phyloP scores from a whole-genome alignment of 2,329 filamentous ascomycete species.

The Sporothrix protearum region DNA sequence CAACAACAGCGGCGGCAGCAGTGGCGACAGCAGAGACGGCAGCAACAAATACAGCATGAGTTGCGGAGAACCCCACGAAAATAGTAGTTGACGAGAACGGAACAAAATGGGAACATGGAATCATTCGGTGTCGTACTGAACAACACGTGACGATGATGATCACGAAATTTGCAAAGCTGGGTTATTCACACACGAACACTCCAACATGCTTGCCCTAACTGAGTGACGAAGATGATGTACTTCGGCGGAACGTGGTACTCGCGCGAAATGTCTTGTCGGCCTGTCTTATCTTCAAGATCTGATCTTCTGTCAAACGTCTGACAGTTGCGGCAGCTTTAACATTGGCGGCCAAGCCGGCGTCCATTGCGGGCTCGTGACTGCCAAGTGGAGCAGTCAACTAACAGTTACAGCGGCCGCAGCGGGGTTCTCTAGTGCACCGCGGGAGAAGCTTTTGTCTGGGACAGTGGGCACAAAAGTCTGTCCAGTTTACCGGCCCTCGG shows the following conservation, averaged over 20 bases:
- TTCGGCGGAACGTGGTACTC: neutral
- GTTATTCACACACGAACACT: neutral
- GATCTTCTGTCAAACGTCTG: neutral
- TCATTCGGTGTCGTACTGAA: neutral
- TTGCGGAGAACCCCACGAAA: no score
- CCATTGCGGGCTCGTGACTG: neutral
- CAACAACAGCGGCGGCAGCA: neutral
- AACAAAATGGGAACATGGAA: neutral
- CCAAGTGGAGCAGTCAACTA: neutral
- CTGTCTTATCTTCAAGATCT: neutral
- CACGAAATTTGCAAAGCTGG: neutral
- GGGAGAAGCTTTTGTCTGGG: neutral
- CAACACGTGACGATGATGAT: neutral
- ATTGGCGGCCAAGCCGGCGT: neutral
- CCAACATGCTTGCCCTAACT: neutral
- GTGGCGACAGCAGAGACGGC: constrained; percentile 6
- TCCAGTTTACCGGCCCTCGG: neutral
- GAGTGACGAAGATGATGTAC: neutral
- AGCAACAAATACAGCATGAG: neutral
- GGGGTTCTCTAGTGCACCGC: neutral
- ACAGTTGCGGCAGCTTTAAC: neutral
- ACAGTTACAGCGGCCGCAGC: neutral
- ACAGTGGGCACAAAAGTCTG: neutral
- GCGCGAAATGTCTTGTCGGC: neutral
- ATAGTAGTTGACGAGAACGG: neutral